Base-by-base conservation (phyloP, 306 rosid genomes). In the Cucurbita maxima region DNA sequence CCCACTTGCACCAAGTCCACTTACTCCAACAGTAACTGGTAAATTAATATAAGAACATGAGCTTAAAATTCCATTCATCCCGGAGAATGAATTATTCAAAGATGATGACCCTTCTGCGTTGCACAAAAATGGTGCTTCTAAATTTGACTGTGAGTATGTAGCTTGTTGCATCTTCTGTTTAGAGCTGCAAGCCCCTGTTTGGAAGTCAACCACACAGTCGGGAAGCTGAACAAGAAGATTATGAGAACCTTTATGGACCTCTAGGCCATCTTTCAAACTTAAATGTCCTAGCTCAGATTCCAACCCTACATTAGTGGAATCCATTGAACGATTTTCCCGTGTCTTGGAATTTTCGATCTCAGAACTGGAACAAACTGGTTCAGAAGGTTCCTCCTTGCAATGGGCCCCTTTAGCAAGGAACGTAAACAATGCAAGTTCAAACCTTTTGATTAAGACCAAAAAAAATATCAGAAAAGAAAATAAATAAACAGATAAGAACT, bases 381-480 rank as follows among this genome's bases (percentile, higher is more conserved):
- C 88, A 58, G 86, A 86, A 81, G 84, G 88, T 84, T 86, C 89
- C n/a, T 81, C 88, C 80, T 86, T 91, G 81, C 80, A 82, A 41
- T 73, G 87, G 72, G 92, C 86, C 56, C 77, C 71, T 84, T 94
- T 94, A 73, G 86, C 90, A 72, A 91, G 87, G 84, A 86, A 84
- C 20, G 96, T 75, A 72, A 77, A 80, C 73, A 94, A 77, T 71
- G 97, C 99, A 84, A 94, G 84, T 71, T 89, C 96, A 79, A 88
- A 94, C 92, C 99, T 91, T 80, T 66, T 71, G 15, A 48, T 66
- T 6, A 47, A 52, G 48, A 37, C 36, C 47, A 52, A 75, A 20
- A 56, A 30, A 54, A 80, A 45, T 50, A 54, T 59, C 40, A 77
- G 70, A 73, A 58, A 83, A 38, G 38, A 76, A 60, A 67, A 67